Conservation (phyloP, 2,329 filamentous ascomycete species). For the Epicoccum sorghinum region DNA sequence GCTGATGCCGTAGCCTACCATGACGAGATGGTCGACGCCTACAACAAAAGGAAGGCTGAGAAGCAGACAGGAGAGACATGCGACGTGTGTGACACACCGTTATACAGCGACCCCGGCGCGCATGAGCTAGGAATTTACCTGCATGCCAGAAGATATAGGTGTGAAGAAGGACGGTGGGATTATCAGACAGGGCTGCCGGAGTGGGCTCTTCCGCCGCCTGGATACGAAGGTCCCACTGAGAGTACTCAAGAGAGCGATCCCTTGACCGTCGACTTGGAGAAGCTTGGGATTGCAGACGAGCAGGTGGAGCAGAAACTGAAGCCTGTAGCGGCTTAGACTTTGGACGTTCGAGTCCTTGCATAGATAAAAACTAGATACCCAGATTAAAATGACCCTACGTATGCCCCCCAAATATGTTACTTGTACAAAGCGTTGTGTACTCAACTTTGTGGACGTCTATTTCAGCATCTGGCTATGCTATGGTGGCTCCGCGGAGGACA, state of each 20-base stretch:
- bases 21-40: constrained; percentile 89
- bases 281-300: constrained; percentile 46
- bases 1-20: constrained; percentile 92
- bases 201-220: constrained; percentile 85
- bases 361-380: constrained; percentile 7
- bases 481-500: constrained; percentile 10
- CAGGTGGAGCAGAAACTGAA: constrained; percentile 7
- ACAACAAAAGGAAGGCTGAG: constrained; percentile 89
- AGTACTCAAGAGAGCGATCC: constrained; percentile 60
- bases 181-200: constrained; percentile 83
- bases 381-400: neutral
- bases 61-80: constrained; percentile 88
- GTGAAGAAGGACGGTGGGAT: constrained; percentile 80
- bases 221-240: constrained; percentile 72
- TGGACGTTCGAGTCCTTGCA: neutral
- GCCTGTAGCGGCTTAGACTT: neutral
- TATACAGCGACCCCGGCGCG: constrained; percentile 89
- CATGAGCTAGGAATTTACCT: constrained; percentile 94
- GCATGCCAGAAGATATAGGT: constrained; percentile 89
- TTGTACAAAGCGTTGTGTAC: neutral
- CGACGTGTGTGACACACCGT: constrained; percentile 78
- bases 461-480: too few species aligned
- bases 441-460: neutral
- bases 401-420: neutral
- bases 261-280: constrained; percentile 51